Base-by-base conservation (phyloP, 2,329 filamentous ascomycete species). In the Pseudocercospora fijiensis region DNA sequence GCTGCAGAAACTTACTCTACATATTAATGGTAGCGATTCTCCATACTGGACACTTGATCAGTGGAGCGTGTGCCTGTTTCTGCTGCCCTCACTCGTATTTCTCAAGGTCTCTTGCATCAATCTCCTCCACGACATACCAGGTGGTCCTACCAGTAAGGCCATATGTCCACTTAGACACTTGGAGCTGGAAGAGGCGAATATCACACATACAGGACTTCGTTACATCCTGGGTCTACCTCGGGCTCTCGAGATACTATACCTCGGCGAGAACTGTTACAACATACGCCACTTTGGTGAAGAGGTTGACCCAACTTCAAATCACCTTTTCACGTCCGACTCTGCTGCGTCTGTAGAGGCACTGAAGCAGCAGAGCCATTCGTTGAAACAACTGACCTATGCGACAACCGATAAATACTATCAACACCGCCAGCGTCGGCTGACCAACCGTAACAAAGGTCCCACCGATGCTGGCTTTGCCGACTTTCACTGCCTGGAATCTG, bases 41-140 rank as follows among this genome's bases (percentile, higher is more conserved):
- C 68, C 69, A 22, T 71, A 70, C 56, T 71, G 69, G 69, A 66
- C 63, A 1, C 30, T 69, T 16, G 63, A 66, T 52, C 10, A 37
- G 1, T 56, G 59, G 33, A 65, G 57, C 43, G 26, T 67, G 6
- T 53, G 53, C n/a, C 64, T 71, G 10, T 60, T 71, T 27, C 49
- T 63, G 10, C 63, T 65, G 4, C 69, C 68, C 2, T 64, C 53
- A 1, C 43, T 71, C 18, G 41, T 60, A 16, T 49, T 58, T 13
- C 63, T 71, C 33, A 69, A 64, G 52, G 59, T 71, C 13, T 70
- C 69, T 8, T 71, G 69, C 41, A 68, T 70, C 55, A 71, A 68
- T 57, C 62, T 71, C 20, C 51, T 60, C 8, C 60, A 63, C 5
- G 45, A 67, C 18, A 33, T 64, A 3, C 26, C 22, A 28, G 24